Conservation (phyloP, 2,329 filamentous ascomycete genomes). For the Bipolaris zeicola region DNA sequence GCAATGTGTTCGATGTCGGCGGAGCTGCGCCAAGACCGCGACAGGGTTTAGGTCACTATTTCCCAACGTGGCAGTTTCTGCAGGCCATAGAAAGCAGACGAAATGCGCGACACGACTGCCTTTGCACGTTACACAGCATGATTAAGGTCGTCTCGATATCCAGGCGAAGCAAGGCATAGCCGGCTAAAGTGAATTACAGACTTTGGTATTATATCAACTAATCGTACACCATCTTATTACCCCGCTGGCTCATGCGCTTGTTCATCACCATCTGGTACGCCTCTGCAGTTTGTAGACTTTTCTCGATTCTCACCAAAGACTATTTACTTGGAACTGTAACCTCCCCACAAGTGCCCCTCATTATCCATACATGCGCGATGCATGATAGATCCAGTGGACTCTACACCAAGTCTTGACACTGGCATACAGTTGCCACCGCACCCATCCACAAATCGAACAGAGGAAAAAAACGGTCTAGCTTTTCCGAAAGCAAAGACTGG, state of each 20-base stretch:
- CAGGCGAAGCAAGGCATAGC: neutral
- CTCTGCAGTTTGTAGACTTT: constrained; percentile 24
- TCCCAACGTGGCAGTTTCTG: constrained; percentile 26
- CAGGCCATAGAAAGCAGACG: constrained; percentile 28
- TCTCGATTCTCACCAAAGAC: constrained; percentile 34
- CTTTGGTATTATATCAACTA: neutral
- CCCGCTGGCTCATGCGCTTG: neutral
- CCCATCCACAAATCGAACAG: constrained; percentile 24
- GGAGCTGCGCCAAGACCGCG: constrained; percentile 33
- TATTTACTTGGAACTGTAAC: constrained; percentile 38
- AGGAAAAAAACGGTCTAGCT: constrained; percentile 44
- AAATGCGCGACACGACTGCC: constrained; percentile 29
- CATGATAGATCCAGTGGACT: constrained; percentile 31
- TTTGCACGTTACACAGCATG: constrained; percentile 8
- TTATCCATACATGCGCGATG: constrained; percentile 24
- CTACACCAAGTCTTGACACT: constrained; percentile 24
- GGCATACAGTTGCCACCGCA: constrained; percentile 18
- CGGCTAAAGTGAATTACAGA: neutral
- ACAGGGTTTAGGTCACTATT: constrained; percentile 33
- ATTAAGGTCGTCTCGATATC: too few species aligned
- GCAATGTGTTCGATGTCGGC: constrained; percentile 34
- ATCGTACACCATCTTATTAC: neutral
- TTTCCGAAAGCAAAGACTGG: constrained; percentile 44
- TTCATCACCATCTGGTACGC: neutral
- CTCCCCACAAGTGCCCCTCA: constrained; percentile 36